Evolutionary conservation across 345 rosid species (phyloP).

Genomic region (Lenwebbia sp.): DNA sequence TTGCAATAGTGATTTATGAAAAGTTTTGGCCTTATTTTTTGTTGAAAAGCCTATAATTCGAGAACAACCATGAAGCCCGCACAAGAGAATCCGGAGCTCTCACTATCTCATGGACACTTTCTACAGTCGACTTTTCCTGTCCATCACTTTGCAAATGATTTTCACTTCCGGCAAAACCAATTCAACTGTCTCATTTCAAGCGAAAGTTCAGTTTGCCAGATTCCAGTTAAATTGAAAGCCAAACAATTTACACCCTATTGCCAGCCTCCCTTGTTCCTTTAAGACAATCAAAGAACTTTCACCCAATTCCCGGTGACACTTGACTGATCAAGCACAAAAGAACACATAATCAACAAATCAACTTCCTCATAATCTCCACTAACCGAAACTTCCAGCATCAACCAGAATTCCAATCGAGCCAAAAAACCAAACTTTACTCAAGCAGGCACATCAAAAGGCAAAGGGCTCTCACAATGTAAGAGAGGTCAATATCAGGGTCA

Average conservation of each 20-base stretch:
- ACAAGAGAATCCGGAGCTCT: background rate
- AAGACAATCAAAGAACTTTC: background rate
- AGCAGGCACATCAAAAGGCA: background rate
- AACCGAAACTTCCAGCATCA: background rate
- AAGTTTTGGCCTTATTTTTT: background rate
- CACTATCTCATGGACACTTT: background rate
- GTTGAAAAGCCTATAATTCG: background rate
- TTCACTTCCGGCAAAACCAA: background rate
- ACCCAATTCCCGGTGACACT: background rate
- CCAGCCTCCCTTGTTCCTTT: background rate
- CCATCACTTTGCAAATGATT: background rate
- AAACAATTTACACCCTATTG: background rate
- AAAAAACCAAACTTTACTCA: background rate
- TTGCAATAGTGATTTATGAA: background rate
- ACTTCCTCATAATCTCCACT: background rate
- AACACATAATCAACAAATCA: background rate
- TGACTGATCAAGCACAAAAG: background rate
- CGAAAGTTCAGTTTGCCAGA: background rate
- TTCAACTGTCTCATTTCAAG: background rate
- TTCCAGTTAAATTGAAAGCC: background rate
- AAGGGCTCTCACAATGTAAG: constrained; percentile 63
- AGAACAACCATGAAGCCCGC: background rate
- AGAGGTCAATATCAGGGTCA: constrained; percentile 54
- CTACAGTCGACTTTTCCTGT: background rate
- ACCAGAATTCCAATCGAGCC: background rate